phyloP scores from a whole-genome alignment of 2,329 filamentous ascomycete species.

The Davidsoniella virescens region DNA sequence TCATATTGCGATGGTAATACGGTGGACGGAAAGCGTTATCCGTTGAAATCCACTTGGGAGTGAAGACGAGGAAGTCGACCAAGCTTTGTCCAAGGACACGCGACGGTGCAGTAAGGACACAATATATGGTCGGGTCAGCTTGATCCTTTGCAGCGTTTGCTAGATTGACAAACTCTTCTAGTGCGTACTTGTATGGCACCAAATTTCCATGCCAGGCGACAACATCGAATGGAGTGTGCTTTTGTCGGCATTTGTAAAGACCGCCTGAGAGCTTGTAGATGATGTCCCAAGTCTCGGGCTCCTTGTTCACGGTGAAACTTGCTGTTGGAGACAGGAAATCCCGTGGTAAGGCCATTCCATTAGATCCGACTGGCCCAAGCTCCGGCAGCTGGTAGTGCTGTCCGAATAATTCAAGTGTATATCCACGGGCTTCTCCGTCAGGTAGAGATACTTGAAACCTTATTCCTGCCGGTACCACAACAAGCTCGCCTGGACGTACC shows the following conservation, averaged over 20 bases:
- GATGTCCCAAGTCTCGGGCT: conserved; percentile 32
- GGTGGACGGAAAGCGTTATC: conserved; percentile 47
- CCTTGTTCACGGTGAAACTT: conserved; percentile 37
- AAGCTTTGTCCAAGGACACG: conserved; percentile 35
- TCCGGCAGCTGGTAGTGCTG: conserved; percentile 50
- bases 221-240: conserved; percentile 53
- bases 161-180: conserved; percentile 40
- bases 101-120: conserved; percentile 44
- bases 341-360: conserved; percentile 46
- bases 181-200: conserved; percentile 40
- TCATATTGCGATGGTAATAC: conserved; percentile 47
- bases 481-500: conserved; percentile 52
- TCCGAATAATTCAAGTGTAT: conserved; percentile 51
- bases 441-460: conserved; percentile 22
- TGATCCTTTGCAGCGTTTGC: conserved; percentile 46
- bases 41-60: conserved; percentile 47
- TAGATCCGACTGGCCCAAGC: conserved; percentile 48
- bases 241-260: conserved; percentile 43
- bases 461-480: conserved; percentile 49
- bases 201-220: conserved; percentile 60
- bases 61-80: conserved; percentile 52
- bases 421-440: conserved; percentile 45
- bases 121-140: conserved; percentile 50
- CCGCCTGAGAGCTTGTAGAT: conserved; percentile 45
- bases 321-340: conserved; percentile 51